Percentiles rank a stretch among this genome's conserved stretches.
Evolutionary conservation across 139 green algal genomes (phyloP).

Genomic region (Chlorella sp.): DNA sequence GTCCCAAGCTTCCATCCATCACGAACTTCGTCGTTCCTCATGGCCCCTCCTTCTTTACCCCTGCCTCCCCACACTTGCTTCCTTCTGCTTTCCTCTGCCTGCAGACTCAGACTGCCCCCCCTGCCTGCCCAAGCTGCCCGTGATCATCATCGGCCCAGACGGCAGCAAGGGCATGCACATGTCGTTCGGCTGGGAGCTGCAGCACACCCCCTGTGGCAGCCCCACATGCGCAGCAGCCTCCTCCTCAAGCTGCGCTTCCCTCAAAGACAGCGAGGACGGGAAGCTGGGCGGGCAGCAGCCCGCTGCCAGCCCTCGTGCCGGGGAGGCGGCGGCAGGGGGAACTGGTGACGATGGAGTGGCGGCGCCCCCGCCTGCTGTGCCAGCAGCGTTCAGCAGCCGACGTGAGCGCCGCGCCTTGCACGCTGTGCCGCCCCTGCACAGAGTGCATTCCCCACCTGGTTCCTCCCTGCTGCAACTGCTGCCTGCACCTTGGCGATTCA

Average conservation of each 20-base stretch:
- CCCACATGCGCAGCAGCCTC: not conserved
- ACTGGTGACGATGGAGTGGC: not conserved
- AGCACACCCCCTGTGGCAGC: not conserved
- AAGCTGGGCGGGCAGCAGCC: not conserved
- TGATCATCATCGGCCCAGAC: not conserved
- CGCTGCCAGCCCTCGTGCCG: not conserved
- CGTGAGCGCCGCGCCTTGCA: too few relatives aligned
- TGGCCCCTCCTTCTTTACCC: too few relatives aligned
- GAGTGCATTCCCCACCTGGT: too few relatives aligned
- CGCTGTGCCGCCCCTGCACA: too few relatives aligned
- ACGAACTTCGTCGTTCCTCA: too few relatives aligned
- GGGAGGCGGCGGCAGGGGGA: not conserved
- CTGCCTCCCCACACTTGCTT: too few relatives aligned
- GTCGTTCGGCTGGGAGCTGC: conserved; percentile 11
- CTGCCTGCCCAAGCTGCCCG: not conserved
- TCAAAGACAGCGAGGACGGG: not conserved
- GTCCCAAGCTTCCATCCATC: too few relatives aligned
- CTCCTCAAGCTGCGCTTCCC: not conserved
- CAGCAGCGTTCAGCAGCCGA: not conserved
- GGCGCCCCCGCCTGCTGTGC: not conserved
- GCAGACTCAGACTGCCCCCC: too few relatives aligned
- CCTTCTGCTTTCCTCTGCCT: too few relatives aligned
- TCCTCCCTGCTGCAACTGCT: not conserved
- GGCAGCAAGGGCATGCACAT: not conserved
- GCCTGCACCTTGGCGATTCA: not conserved